These are phyloP conservation scores for Mesembryanthemum crystallinum DNA, from an alignment of 148 eudicot genomes.

Conservation along the genomic window DNA sequence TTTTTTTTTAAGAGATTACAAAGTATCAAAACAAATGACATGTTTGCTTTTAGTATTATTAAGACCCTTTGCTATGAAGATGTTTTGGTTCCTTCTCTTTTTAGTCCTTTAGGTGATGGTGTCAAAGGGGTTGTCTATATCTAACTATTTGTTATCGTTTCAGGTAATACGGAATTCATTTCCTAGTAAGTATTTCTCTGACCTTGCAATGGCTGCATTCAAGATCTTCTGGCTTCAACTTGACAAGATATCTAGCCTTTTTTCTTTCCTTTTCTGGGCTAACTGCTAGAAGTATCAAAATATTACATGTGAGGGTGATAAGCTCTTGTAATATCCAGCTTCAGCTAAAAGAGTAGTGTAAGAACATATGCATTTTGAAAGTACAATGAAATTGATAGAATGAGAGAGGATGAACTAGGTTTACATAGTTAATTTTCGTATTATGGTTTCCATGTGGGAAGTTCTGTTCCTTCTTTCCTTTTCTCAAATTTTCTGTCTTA, in stretches of 20 bases:
- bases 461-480: not conserved
- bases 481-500: slow-evolving; percentile 6
- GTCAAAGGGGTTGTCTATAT: not conserved
- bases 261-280: not conserved
- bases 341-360: not conserved
- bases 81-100: not conserved
- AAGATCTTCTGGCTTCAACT: not conserved
- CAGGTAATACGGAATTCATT: slow-evolving; percentile 38
- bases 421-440: not conserved
- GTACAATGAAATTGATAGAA: not conserved
- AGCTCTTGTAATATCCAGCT: not conserved
- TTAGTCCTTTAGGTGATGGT: not conserved
- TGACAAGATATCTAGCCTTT: not conserved
- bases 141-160: slow-evolving; percentile 18
- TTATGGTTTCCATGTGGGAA: not conserved
- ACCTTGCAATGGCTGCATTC: not conserved
- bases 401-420: slow-evolving; percentile 12
- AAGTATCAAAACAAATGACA: not conserved
- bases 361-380: not conserved
- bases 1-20: not conserved
- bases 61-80: not conserved
- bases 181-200: slow-evolving; percentile 30
- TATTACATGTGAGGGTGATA: not conserved
- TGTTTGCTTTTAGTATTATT: not conserved
- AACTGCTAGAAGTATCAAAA: not conserved